Base-by-base conservation (phyloP, 2,329 filamentous ascomycete genomes). In the Paecilomyces sp. region DNA sequence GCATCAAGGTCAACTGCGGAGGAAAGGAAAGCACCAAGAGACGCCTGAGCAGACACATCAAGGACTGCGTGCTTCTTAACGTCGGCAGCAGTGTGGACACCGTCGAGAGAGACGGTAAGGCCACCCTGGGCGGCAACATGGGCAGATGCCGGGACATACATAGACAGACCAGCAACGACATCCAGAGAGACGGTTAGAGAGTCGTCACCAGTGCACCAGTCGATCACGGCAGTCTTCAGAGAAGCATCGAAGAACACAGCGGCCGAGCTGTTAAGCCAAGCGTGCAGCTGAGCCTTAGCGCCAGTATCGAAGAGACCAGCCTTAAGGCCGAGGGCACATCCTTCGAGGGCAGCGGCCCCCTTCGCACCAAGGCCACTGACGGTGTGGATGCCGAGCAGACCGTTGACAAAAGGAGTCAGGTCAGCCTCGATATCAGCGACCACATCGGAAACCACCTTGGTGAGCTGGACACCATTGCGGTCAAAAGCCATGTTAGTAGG, bases 301-400 rank as follows among this genome's bases (percentile, higher is more conserved):
- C 60, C 41, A 57, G 61, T 59, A 47, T 71, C 62, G 58, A 75
- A 67, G 13, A 58, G 60, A 54, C 65, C 65, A 51, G 71, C 66
- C 59, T 65, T 69, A 62, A 69, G 70, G 63, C 73, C 73, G 54
- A 75, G 60, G 56, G 68, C 70, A 70, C 70, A 68, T 63, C 70
- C 71, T 57, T 70, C 62, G 18, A 75, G 69, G 57, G 73, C 73
- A 30, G 72, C 73, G 56, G 72, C 73, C 62, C 65, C 73, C 58
- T 69, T 61, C 41, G 71, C 68, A 56, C 63, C 68, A 57, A 75
- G 66, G 31, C 70, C 71, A 62, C 54, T 59, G 58, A 75, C 65
- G 55, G 56, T 28, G 25, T 60, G 12, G 22, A 60, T 25, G 31
- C 30, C 31, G 7, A 71, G 41, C 15, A 60, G 58, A 18, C 41